Base-by-base conservation (phyloP, 352 stramenopile species). In the Phytophthora constricta region DNA sequence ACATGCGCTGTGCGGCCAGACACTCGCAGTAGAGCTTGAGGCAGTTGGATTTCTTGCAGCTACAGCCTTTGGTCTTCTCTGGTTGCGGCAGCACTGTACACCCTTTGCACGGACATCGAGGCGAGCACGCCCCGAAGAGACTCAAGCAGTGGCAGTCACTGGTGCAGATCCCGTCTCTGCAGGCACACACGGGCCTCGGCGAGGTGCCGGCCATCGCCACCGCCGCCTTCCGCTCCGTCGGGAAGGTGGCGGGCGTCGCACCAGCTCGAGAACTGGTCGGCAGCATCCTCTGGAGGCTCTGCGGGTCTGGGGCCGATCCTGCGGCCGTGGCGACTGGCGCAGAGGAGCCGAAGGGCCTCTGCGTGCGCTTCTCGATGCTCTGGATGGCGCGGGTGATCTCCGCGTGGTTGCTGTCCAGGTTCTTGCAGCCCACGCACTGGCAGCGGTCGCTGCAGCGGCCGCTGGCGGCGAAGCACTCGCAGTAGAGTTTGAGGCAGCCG, bases 41-140 rank as follows among this genome's bases (percentile, higher is more conserved):
- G 67, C 97, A 99, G 58, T 97, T 97, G 10, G 93, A 98, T 57
- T 98, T 98, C 76, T 98, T 98, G 80, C 96, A 99, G 53, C 97
- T 98, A 72, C 97, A 99, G 34, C 86, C 83, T 41, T 85, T 84
- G 0, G 72, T 76, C 55, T 78, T 84, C 56, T 86, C 79, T 10
- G 76, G 67, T n/a, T 72, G 51, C 8, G 27, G 23, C 10, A 71
- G 64, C 13, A 74, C 70, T 33, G 68, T 62, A 25, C 82, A 90
- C 5, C 78, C 79, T 45, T 73, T 82, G 55, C 80, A 88, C 37
- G 65, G 53, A 41, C 80, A 88, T 7, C 39, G 48, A 42, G 52
- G 17, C 1, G 52, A 61, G 39, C 84, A 92, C 16, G 64, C 54
- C 16, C 80, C 79, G 23, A 77, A 83, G 11, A 67, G 63, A 3